phyloP scores from a whole-genome alignment of 176 grass and related monocot species.

The Typha latifolia region DNA sequence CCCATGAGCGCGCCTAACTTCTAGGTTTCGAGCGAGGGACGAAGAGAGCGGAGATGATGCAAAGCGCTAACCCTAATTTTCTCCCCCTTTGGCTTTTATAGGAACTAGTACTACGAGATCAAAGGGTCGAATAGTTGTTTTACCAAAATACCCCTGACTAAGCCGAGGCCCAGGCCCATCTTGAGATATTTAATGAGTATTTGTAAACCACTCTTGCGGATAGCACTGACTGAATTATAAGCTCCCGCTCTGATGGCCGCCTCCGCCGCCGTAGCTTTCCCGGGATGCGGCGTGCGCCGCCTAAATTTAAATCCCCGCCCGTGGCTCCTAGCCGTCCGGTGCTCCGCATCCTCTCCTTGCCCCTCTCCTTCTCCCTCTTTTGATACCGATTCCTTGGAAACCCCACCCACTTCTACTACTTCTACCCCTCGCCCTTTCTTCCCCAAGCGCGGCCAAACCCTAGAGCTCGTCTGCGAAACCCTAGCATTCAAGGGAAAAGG shows the following conservation, averaged over 20 bases:
- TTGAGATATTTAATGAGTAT: neutral
- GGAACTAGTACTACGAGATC: neutral
- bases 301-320: constrained; percentile 21
- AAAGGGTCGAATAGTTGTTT: neutral
- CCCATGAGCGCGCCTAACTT: neutral
- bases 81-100: neutral
- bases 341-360: constrained; percentile 13
- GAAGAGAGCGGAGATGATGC: neutral
- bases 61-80: neutral
- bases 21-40: neutral
- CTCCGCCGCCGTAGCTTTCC: constrained; percentile 19
- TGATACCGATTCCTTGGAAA: constrained; percentile 1
- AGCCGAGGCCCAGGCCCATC: neutral
- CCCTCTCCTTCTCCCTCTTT: constrained; percentile 7
- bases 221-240: neutral
- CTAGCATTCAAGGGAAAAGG: constrained; percentile 87
- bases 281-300: constrained; percentile 7
- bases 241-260: constrained; percentile 12
- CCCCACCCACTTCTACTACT: neutral
- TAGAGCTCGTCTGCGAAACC: constrained; percentile 83
- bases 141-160: neutral
- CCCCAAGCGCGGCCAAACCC: constrained; percentile 62
- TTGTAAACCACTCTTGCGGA: neutral
- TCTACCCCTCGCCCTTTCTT: constrained; percentile 34
- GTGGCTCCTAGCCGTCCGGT: constrained; percentile 11